Evolutionary conservation across 2,329 filamentous ascomycete species (phyloP).

Genomic region (Calonectria montana): DNA sequence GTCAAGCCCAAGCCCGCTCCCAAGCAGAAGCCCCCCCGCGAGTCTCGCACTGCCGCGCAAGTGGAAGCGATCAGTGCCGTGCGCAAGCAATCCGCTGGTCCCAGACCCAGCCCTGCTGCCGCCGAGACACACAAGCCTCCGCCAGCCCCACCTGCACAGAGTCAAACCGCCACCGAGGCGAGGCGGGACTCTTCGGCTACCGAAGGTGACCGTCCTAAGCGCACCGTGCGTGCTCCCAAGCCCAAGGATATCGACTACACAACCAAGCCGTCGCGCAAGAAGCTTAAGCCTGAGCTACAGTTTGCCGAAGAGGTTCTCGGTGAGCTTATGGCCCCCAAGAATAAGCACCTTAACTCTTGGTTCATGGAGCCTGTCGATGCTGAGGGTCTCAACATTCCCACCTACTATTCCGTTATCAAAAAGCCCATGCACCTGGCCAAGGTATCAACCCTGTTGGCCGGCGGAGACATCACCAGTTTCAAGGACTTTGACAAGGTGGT

Average conservation of each 20-base stretch:
- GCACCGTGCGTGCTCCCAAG: constrained; percentile 92
- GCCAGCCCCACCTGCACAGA: constrained; percentile 15
- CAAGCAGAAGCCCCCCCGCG: constrained; percentile 52
- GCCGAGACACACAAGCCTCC: constrained; percentile 33
- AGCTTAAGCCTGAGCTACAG: constrained; percentile 87
- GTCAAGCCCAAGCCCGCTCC: constrained; percentile 65
- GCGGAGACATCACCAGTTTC: constrained; percentile 81
- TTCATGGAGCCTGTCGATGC: constrained; percentile 92
- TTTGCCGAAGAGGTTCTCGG: constrained; percentile 87
- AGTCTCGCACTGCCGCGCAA: constrained; percentile 44
- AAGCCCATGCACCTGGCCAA: constrained; percentile 95
- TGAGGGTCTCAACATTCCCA: constrained; percentile 91
- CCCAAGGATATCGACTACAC: constrained; percentile 92
- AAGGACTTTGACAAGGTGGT: constrained; percentile 91
- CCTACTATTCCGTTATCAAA: constrained; percentile 94
- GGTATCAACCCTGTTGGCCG: constrained; percentile 80
- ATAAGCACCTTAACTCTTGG: constrained; percentile 74
- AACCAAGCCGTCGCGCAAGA: constrained; percentile 81
- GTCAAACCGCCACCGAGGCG: constrained; percentile 36
- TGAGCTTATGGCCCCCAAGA: constrained; percentile 81
- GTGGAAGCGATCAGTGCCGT: constrained; percentile 33
- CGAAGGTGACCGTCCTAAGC: constrained; percentile 85
- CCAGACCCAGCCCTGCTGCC: constrained; percentile 44
- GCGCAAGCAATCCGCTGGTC: constrained; percentile 46
- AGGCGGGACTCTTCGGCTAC: constrained; percentile 84